Conservation (phyloP, 192 early-diverging fungal species). For the Backusella tarrabulga region DNA sequence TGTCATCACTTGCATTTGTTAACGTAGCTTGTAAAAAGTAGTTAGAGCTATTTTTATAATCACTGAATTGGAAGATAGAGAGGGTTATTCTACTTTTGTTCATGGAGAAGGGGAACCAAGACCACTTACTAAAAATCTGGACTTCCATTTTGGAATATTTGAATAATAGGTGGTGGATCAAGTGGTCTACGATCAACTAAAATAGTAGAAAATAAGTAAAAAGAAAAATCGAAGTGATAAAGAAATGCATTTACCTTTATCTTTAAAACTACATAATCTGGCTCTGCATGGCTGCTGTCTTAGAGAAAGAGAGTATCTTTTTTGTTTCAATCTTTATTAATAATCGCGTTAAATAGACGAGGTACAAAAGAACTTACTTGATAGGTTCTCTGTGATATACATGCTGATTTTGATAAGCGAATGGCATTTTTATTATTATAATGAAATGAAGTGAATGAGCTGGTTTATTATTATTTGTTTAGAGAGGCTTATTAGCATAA, state of each 20-base stretch:
- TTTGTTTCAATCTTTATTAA: background rate
- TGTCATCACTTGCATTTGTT: background rate
- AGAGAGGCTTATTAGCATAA: background rate
- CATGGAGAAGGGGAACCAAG: no score
- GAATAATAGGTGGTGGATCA: constrained; percentile 18
- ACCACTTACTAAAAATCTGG: background rate
- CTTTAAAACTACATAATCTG: constrained; percentile 17
- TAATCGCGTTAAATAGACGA: background rate
- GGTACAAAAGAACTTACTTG: background rate
- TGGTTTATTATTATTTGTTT: background rate
- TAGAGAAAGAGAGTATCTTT: constrained; percentile 1
- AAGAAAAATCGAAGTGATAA: no score
- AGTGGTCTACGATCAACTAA: constrained; percentile 15
- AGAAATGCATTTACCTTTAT: constrained; percentile 5
- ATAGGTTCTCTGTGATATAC: background rate
- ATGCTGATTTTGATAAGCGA: constrained; percentile 1
- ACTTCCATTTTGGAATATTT: background rate
- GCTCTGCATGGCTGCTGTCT: constrained; percentile 6
- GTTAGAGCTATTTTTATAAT: constrained; percentile 40
- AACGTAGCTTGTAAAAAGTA: constrained; percentile 10
- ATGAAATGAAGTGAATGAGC: background rate
- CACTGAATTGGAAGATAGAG: background rate
- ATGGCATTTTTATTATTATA: background rate
- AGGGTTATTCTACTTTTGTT: no score
- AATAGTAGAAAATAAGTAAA: background rate